Evolutionary conservation across 352 stramenopile species (phyloP).

Genomic region (Globisporangium uncinulatum): DNA sequence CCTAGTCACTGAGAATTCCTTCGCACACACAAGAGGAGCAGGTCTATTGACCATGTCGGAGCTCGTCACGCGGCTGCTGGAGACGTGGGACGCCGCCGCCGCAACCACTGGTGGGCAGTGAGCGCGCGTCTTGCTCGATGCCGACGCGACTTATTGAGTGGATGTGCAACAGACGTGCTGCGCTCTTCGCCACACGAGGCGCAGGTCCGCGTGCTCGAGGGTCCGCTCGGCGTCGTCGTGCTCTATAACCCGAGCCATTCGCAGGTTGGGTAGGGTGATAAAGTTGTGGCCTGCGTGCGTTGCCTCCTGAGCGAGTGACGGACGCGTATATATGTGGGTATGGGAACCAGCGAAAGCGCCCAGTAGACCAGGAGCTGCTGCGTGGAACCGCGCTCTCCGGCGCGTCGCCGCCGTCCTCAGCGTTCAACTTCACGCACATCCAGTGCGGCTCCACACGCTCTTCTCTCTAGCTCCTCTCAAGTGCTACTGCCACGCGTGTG

Average conservation of each 20-base stretch:
- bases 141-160: not conserved
- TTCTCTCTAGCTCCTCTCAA: not conserved
- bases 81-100: conserved; percentile 18
- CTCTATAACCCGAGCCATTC: conserved; percentile 41
- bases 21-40: too few relatives aligned
- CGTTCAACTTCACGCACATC: conserved; percentile 64
- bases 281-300: not conserved
- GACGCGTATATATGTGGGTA: too few relatives aligned
- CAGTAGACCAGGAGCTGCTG: conserved; percentile 28
- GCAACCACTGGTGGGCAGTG: conserved; percentile 9
- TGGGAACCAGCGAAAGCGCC: conserved; percentile 31
- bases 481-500: too few relatives aligned
- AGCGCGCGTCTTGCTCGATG: not conserved
- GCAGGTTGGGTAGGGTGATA: conserved; percentile 23
- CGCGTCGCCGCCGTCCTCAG: conserved; percentile 2
- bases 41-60: not conserved
- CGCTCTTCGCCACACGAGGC: conserved; percentile 31
- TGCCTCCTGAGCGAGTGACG: not conserved
- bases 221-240: conserved; percentile 25
- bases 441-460: conserved; percentile 22
- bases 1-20: too few relatives aligned
- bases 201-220: conserved; percentile 24
- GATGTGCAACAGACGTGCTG: conserved; percentile 24
- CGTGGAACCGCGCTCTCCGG: not conserved
- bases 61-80: conserved; percentile 10